Evolutionary conservation across 257 asterid species (phyloP).

Genomic region (Primulina tabacum): DNA sequence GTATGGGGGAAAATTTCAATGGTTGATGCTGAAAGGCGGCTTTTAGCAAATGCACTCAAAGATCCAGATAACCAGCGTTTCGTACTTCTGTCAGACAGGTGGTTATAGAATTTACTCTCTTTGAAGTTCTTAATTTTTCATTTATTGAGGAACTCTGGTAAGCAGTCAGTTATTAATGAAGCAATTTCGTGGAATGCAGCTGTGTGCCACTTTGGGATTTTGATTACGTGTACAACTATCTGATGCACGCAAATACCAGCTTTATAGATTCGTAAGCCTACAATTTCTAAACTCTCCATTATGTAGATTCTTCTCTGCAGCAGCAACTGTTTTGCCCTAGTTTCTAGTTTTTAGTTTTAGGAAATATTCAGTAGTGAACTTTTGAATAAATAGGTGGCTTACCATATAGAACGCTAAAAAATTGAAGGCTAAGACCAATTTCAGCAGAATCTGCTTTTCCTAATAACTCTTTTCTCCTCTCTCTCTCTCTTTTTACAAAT

Average conservation of each 20-base stretch:
- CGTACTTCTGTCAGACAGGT: slow-evolving; percentile 51
- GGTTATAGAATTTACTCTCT: neutral
- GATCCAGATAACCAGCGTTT: slow-evolving; percentile 59
- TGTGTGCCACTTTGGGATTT: slow-evolving; percentile 50
- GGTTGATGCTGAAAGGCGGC: slow-evolving; percentile 70
- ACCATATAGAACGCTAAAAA: too few species aligned
- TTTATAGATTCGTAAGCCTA: slow-evolving; percentile 50
- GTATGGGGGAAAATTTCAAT: slow-evolving; percentile 64
- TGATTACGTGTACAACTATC: slow-evolving; percentile 48
- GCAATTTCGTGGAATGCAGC: slow-evolving; percentile 34
- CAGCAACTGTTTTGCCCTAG: neutral
- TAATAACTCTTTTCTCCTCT: too few species aligned
- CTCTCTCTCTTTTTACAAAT: too few species aligned
- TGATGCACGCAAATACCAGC: slow-evolving; percentile 50
- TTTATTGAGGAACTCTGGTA: neutral
- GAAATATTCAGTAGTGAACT: neutral
- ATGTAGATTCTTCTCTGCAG: neutral
- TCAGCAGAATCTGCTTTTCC: neutral
- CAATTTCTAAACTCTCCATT: neutral
- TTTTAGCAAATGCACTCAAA: slow-evolving; percentile 59
- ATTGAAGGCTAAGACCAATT: too few species aligned
- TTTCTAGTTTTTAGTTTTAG: neutral
- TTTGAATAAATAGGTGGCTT: too few species aligned
- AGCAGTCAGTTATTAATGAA: slow-evolving; percentile 4
- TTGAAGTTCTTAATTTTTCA: slow-evolving; percentile 8